These are phyloP conservation scores for Salix koriyanagi DNA, from an alignment of 345 rosid species.

Conservation along the genomic window DNA sequence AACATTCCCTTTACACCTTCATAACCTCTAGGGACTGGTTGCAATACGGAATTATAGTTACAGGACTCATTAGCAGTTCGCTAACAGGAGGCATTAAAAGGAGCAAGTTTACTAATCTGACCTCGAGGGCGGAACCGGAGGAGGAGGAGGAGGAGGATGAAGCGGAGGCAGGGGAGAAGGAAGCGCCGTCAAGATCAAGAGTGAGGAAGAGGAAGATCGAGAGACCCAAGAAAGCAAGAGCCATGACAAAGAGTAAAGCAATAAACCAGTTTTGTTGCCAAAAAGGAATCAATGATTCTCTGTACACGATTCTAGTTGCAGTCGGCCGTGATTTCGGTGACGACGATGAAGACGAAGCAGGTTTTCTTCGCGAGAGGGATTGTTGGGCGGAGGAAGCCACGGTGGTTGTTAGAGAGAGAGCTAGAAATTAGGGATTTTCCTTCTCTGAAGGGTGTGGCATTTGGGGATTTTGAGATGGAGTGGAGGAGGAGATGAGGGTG, in stretches of 20 bases:
- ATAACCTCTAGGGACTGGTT: not conserved
- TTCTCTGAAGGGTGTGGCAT: not conserved
- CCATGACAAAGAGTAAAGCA: constrained; percentile 60
- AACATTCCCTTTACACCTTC: too few relatives aligned
- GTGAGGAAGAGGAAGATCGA: constrained; percentile 66
- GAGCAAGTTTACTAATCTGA: constrained; percentile 2
- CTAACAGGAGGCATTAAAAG: not conserved
- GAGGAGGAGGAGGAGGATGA: not conserved
- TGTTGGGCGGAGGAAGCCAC: constrained; percentile 84
- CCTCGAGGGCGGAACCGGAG: constrained; percentile 67
- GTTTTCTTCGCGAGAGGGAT: constrained; percentile 53
- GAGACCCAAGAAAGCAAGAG: constrained; percentile 61
- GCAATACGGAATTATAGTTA: not conserved
- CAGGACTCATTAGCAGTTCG: not conserved
- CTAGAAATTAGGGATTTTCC: not conserved
- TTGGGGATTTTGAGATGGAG: not conserved
- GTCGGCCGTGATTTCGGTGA: constrained; percentile 11
- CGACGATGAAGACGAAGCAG: constrained; percentile 28
- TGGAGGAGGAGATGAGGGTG: too few relatives aligned
- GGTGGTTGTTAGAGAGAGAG: constrained; percentile 28
- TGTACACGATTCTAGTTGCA: constrained; percentile 23
- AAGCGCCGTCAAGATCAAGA: constrained; percentile 42
- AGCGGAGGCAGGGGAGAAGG: constrained; percentile 49
- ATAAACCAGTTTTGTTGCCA: constrained; percentile 89
- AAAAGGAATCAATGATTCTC: constrained; percentile 43